Conservation (phyloP, 1,284 basidiomycete species). For the Athelia psychrophila region DNA sequence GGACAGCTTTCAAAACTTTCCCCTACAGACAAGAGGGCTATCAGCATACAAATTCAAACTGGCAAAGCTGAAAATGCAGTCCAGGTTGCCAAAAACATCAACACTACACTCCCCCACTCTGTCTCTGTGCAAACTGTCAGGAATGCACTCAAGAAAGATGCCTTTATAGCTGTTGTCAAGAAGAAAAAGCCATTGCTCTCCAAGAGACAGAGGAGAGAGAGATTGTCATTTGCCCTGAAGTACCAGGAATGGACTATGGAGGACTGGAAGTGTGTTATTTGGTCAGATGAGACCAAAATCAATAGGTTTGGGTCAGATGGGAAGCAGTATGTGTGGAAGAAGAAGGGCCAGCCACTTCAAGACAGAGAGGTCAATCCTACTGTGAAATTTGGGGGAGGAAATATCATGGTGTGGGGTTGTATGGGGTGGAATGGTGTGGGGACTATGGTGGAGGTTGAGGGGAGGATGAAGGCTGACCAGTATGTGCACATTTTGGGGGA, state of each 20-base stretch:
- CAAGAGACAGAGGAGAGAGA: constrained; percentile 11
- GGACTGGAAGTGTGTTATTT: constrained; percentile 26
- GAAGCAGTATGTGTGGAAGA: constrained; percentile 21
- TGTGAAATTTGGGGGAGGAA: constrained; percentile 28
- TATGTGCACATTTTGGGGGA: constrained; percentile 29
- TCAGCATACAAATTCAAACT: not conserved
- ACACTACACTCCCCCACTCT: not conserved
- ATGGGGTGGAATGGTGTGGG: constrained; percentile 25
- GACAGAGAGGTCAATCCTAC: not conserved
- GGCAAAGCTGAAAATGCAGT: not conserved
- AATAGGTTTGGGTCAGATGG: constrained; percentile 32
- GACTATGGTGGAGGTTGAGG: constrained; percentile 3
- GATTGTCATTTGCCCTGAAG: constrained; percentile 17
- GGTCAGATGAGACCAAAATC: constrained; percentile 30
- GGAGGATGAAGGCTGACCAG: constrained; percentile 25
- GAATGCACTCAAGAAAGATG: not conserved
- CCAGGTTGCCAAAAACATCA: not conserved
- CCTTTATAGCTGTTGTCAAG: not conserved
- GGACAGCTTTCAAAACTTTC: not conserved
- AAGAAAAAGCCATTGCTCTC: constrained; percentile 13
- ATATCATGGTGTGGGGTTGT: constrained; percentile 33
- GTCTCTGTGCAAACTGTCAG: not conserved
- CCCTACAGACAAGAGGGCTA: not conserved
- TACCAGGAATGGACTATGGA: constrained; percentile 21
- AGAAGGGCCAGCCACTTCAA: constrained; percentile 10